These are phyloP conservation scores for Bruguiera gymnorhiza DNA, from an alignment of 345 rosid species.

Conservation along the genomic window DNA sequence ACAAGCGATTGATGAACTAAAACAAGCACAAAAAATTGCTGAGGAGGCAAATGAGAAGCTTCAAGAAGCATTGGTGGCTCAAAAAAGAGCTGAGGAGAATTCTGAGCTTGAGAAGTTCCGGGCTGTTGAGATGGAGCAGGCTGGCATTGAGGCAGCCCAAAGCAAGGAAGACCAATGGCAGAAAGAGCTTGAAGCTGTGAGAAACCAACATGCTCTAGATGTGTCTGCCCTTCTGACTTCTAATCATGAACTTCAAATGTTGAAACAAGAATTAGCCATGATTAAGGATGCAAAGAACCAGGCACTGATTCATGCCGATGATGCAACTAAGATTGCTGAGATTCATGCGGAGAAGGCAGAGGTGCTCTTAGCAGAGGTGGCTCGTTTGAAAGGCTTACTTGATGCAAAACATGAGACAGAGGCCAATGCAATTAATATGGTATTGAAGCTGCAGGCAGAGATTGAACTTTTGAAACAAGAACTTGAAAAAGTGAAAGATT, in stretches of 20 bases:
- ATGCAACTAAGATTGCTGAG: slow-evolving; percentile 83
- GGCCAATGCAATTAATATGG: slow-evolving; percentile 41
- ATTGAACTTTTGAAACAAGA: slow-evolving; percentile 52
- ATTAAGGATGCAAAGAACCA: slow-evolving; percentile 78
- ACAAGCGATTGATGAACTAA: slow-evolving; percentile 67
- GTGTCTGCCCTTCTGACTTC: slow-evolving; percentile 70
- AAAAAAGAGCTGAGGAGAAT: slow-evolving; percentile 71
- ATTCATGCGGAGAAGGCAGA: slow-evolving; percentile 75
- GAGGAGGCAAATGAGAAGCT: slow-evolving; percentile 73
- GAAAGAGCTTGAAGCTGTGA: slow-evolving; percentile 67
- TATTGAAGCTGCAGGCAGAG: slow-evolving; percentile 53
- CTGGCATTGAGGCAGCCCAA: slow-evolving; percentile 79
- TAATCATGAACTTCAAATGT: slow-evolving; percentile 64
- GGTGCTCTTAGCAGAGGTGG: slow-evolving; percentile 65
- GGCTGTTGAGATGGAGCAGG: slow-evolving; percentile 85
- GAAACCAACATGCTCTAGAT: slow-evolving; percentile 80
- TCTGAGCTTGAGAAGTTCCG: slow-evolving; percentile 88
- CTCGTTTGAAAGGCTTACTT: slow-evolving; percentile 62
- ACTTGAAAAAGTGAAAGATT: slow-evolving; percentile 49
- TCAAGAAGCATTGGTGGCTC: slow-evolving; percentile 79
- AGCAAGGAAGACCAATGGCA: slow-evolving; percentile 79
- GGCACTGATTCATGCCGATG: slow-evolving; percentile 84
- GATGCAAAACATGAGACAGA: slow-evolving; percentile 64
- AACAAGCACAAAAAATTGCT: slow-evolving; percentile 60
- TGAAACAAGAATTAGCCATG: slow-evolving; percentile 65